Evolutionary conservation across 208 protist species (phyloP).

Genomic region (Crithidia expoeki): DNA sequence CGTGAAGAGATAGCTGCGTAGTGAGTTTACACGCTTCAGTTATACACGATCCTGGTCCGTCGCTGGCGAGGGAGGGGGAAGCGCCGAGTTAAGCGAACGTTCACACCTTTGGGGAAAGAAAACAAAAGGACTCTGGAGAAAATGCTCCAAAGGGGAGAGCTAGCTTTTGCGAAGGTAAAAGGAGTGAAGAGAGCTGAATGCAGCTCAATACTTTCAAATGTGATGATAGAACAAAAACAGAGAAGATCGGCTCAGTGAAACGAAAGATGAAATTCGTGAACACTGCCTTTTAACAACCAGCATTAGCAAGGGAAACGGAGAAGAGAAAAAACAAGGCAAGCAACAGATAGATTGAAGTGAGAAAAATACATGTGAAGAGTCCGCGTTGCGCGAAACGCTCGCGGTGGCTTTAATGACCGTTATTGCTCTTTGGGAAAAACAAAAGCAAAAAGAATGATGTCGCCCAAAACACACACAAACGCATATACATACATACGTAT

Average conservation of each 20-base stretch:
- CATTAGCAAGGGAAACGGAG: constrained; percentile 3
- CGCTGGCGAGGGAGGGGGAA: too few relatives aligned
- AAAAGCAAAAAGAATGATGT: neutral
- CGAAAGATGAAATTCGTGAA: neutral
- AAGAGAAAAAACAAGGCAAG: constrained; percentile 1
- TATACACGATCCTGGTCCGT: too few relatives aligned
- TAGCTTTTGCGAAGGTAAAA: neutral
- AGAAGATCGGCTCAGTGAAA: neutral
- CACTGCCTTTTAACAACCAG: constrained; percentile 1
- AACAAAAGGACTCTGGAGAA: neutral
- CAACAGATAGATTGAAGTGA: neutral
- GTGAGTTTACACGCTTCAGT: neutral
- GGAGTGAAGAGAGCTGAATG: neutral
- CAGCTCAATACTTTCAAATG: neutral
- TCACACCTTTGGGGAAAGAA: neutral
- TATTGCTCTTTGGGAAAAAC: neutral
- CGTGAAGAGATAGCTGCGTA: neutral
- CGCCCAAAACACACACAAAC: too few relatives aligned
- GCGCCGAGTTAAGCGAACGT: too few relatives aligned
- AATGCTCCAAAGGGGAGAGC: neutral
- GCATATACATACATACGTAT: too few relatives aligned
- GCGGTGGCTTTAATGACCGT: neutral
- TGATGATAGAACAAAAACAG: neutral
- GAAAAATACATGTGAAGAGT: neutral
- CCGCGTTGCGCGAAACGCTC: neutral